Evolutionary conservation across 164 flowering plant genomes (phyloP), one percentile per base, ranked within the genome.

Genomic region (Magnolia officinalis): DNA sequence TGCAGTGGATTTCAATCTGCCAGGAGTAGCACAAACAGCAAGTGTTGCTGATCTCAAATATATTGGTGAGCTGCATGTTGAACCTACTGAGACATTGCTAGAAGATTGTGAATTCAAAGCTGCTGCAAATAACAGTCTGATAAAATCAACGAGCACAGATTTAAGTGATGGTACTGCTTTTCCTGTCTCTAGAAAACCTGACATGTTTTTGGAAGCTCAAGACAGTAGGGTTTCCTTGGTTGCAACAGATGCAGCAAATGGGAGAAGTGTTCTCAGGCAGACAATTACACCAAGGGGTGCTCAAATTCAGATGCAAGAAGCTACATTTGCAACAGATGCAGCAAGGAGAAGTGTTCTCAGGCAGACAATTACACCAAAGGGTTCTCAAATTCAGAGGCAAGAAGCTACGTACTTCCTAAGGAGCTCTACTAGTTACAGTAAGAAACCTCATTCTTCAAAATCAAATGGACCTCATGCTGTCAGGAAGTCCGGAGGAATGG

Each of bases 401-500:
- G 74, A 37, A n/a, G 24, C 66, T 67, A 69, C 76, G 52, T 70
- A 70, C 70, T 21, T 26, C 65, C 65, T 73, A 26, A 50, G 73
- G 52, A 75, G 77, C 29, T 50, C 19, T 76, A 24, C 9, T 71
- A 16, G 21, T 67, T 74, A 24, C 63, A 72, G 23, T 2, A 49
- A 72, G 23, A 52, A 63, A 71, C 64, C 23, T 74, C 70, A 63
- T 74, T 64, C 24, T 70, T 51, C 75, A 29, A 71, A 78, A 75
- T 74, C 75, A 72, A 51, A 71, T 61, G 85, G 75, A 31, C n/a
- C 65, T 64, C 72, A 49, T 31, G 52, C 16, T 59, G 64, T 66
- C 37, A 67, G 63, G 63, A 83, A 76, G 26, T 74, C 76, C 50
- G 20, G 71, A 5, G 67, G 65, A 24, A 49, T 49, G 26, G 73